Base-by-base conservation (phyloP, 2,329 filamentous ascomycete genomes). In the Triangularia verruculosa region DNA sequence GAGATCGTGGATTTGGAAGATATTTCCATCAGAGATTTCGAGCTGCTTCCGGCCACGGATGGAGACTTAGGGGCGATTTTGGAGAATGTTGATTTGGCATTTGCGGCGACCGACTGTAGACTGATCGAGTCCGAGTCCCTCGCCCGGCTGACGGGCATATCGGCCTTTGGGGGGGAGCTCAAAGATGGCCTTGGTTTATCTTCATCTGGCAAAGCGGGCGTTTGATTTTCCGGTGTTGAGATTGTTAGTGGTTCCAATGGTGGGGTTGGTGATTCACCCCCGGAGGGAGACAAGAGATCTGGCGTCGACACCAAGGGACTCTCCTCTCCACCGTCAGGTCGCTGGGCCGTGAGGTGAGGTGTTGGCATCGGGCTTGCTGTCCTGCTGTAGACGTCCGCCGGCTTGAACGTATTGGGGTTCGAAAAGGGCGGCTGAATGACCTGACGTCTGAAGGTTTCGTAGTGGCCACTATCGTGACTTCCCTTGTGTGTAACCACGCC, bases 391-490 rank as follows among this genome's bases (percentile, higher is more conserved):
- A 89, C 86, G 6, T 87, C 89, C 39, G 91, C 90, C 5, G 84
- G 83, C 65, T 90, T 89, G 76, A 96, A 94, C 0, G 87, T 88
- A 69, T 91, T 89, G 0, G 90, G 87, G 7, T 94, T 97, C 1
- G 92, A 90, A 73, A 88, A 98, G 0, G 93, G 93, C 2, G 89
- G 80, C 58, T 89, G 86, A 8, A 92, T 78, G 64, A 91, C 89
- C 76, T 98, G 95, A 39, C 95, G 86, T 32, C 95, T 86, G 76
- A 98, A 98, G 0, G 93, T 94, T 75, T 99, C 95, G 78, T 99
- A 99, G 74, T 99, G 95, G 0, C 95, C 95, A 71, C 93, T 97
- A 73, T 97, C 89, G 74, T 99, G 95, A 66, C 91, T 96, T 39
- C 95, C 95, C 72, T 96, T 96, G 74, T 99, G 95, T 22, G 92